Evolutionary conservation across 2,329 filamentous ascomycete species (phyloP).

Genomic region (Pestalotiopsis sp.): DNA sequence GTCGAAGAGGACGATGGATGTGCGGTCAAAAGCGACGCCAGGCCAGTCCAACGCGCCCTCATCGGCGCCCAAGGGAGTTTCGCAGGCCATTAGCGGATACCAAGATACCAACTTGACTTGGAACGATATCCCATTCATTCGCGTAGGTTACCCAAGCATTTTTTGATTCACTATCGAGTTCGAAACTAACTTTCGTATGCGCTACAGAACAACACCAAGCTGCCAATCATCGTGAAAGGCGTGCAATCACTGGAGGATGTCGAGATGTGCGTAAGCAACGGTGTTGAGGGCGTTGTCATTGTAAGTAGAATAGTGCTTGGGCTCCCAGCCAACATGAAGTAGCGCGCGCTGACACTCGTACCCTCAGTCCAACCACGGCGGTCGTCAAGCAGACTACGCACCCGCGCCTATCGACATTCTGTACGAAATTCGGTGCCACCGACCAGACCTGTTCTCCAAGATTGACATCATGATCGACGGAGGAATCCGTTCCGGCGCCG

Average conservation of each 20-base stretch:
- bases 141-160: neutral
- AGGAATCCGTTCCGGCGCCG: neutral
- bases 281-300: slow-evolving; percentile 5
- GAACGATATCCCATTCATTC: slow-evolving; percentile 3
- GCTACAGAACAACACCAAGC: neutral
- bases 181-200: neutral
- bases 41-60: neutral
- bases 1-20: slow-evolving; percentile 3
- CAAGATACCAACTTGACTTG: slow-evolving; percentile 2
- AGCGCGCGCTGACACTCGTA: neutral
- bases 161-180: neutral
- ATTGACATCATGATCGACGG: slow-evolving; percentile 8
- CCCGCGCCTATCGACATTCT: slow-evolving; percentile 4
- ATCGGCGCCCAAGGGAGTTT: neutral
- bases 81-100: neutral
- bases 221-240: slow-evolving; percentile 3
- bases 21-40: neutral
- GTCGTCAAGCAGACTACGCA: slow-evolving; percentile 1
- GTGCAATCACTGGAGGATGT: slow-evolving; percentile 3
- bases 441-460: slow-evolving; percentile 3
- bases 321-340: neutral
- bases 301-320: neutral
- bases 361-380: slow-evolving; percentile 6
- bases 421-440: neutral
- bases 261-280: neutral